Base-by-base conservation (phyloP, 805 yeast genomes). In the Schwanniomyces vanrijiae region DNA sequence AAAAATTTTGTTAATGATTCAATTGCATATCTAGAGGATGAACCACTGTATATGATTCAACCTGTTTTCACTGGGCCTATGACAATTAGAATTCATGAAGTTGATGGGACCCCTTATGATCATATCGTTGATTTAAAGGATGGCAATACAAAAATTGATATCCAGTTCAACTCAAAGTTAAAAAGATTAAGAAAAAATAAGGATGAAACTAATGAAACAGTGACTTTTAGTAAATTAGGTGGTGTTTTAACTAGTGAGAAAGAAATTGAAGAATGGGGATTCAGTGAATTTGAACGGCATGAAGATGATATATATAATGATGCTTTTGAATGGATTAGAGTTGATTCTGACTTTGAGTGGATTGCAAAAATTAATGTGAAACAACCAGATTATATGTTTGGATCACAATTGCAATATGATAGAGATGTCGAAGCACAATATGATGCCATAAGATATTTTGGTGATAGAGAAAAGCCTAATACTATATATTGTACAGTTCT, bases 311-410 rank as follows among this genome's bases (percentile, higher is more conserved):
- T 81, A 71, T 75, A 80, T 19, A 83, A 81, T 56, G 97, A 92
- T 57, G 97, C 97, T 0, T 94, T 90, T 66, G 99, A 94, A 59
- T 94, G 99, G 99, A 77, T 94, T 33, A 76, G 99, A 56, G 88
- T 92, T n/a, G 99, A 94, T 68, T 91, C 97, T 0, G 99, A 94
- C 64, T 88, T 86, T 58, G 99, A 94, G 64, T 94, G 99, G 99
- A 86, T 94, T 42, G 89, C 96, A 50, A 81, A 80, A 54, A 73
- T 89, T 19, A 77, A 82, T 48, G 81, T 94, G 28, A 88, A 84
- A 55, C 97, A 91, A 65, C 96, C 96, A 0, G 97, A 90, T 57
- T 87, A 90, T 60, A 94, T 94, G 97, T 94, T 80, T 62, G 88
- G 90, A 0, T 88, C 98, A 0, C 99, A 94, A 60, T 69, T 94